These are phyloP conservation scores for Xanthoconium separans DNA, from an alignment of 1,284 basidiomycete species.

Conservation along the genomic window DNA sequence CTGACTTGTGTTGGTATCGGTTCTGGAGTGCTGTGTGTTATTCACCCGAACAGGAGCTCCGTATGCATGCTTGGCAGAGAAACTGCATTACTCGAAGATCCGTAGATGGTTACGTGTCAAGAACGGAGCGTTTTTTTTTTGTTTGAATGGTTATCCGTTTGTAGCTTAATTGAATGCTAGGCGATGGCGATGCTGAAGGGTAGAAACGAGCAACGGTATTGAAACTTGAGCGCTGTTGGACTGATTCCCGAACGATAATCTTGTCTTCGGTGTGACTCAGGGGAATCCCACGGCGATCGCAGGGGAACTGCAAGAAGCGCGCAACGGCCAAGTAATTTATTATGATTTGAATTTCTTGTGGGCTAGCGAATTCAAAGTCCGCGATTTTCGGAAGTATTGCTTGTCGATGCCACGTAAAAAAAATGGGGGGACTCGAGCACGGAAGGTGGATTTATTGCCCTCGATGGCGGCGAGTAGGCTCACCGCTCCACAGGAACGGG, in stretches of 20 bases:
- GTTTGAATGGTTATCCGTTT: neutral
- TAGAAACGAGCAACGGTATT: neutral
- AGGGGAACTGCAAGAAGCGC: neutral
- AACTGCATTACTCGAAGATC: neutral
- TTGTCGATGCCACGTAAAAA: slow-evolving; percentile 20
- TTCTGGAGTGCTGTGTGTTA: slow-evolving; percentile 6
- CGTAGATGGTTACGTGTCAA: slow-evolving; percentile 1
- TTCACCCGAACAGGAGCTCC: slow-evolving; percentile 8
- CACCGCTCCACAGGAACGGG: slow-evolving; percentile 18
- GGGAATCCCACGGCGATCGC: slow-evolving; percentile 13
- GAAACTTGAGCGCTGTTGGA: slow-evolving; percentile 12
- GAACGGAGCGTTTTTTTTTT: neutral
- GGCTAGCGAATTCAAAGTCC: slow-evolving; percentile 18
- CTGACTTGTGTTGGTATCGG: slow-evolving; percentile 13
- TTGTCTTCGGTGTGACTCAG: neutral
- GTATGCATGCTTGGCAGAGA: neutral
- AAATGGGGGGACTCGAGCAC: neutral
- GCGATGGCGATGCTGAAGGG: slow-evolving; percentile 17
- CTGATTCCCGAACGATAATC: slow-evolving; percentile 17
- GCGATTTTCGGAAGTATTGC: slow-evolving; percentile 30
- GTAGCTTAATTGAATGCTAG: slow-evolving; percentile 15
- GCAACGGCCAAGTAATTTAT: no score
- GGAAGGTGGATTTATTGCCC: slow-evolving; percentile 5
- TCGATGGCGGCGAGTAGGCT: slow-evolving; percentile 7
- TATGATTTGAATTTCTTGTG: no score